phyloP scores from a whole-genome alignment of 306 rosid genomes.

The Prunus mira region DNA sequence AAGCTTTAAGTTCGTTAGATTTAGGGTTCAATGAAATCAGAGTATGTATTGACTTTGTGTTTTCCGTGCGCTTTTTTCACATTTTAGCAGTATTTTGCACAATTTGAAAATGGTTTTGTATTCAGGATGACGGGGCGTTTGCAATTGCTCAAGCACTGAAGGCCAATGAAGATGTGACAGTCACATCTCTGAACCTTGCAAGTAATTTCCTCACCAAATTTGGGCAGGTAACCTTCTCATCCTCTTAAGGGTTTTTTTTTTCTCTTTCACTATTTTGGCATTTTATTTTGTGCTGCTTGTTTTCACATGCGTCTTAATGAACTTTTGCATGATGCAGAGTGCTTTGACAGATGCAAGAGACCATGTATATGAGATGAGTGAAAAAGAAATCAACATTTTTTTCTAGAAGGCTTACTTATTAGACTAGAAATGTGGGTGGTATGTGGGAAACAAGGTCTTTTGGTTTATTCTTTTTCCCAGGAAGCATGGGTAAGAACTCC shows the following conservation, averaged over 20 bases:
- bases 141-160: conserved; percentile 98
- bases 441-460: not conserved
- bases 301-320: conserved; percentile 7
- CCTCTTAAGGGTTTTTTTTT: not conserved
- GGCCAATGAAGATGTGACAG: conserved; percentile 81
- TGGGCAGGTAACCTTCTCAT: conserved; percentile 61
- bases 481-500: conserved; percentile 31
- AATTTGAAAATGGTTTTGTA: conserved; percentile 17
- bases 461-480: conserved; percentile 29
- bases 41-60: conserved; percentile 36
- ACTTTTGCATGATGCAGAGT: conserved; percentile 51
- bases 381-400: conserved; percentile 78
- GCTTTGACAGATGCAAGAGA: conserved; percentile 94
- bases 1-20: conserved; percentile 86
- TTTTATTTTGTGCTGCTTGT: not conserved
- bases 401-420: conserved; percentile 35
- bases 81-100: conserved; percentile 13
- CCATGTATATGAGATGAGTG: conserved; percentile 94
- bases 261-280: not conserved
- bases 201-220: conserved; percentile 93
- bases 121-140: conserved; percentile 94
- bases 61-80: not conserved
- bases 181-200: conserved; percentile 68
- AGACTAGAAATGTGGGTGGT: conserved; percentile 11
- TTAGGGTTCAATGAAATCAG: conserved; percentile 95